These are phyloP conservation scores for Alisma plantagoaquatica DNA, from an alignment of 106 monocot genomes.

Conservation along the genomic window DNA sequence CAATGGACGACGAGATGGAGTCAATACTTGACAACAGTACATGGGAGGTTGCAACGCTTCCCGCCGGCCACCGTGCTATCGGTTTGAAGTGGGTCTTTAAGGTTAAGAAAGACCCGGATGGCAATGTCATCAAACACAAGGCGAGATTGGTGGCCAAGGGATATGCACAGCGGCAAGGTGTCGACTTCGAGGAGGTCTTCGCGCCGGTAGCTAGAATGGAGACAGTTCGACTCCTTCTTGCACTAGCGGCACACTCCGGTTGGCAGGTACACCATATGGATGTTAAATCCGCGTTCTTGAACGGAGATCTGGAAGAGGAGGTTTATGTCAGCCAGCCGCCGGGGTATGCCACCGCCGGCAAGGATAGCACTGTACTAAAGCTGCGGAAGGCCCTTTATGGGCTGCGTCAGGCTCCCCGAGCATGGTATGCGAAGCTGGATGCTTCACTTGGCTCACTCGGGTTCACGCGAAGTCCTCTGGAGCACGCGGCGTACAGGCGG, in stretches of 20 bases:
- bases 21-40: no score
- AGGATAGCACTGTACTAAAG: background rate
- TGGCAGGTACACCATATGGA: no score
- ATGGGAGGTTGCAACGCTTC: no score
- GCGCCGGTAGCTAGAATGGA: background rate
- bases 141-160: slow-evolving; percentile 1
- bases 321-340: no score
- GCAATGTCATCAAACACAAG: background rate
- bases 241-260: no score
- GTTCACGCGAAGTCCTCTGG: no score
- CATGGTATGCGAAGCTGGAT: no score
- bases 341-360: background rate
- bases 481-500: no score
- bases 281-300: no score
- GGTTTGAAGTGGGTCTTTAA: slow-evolving; percentile 1
- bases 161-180: background rate
- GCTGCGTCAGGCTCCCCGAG: no score
- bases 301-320: background rate
- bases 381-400: background rate
- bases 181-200: background rate
- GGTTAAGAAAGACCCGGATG: background rate
- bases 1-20: no score
- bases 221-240: background rate
- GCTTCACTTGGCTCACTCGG: no score
- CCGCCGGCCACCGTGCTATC: background rate